Evolutionary conservation across 805 yeast species (phyloP).

Genomic region (Barnettozyma siamensis): DNA sequence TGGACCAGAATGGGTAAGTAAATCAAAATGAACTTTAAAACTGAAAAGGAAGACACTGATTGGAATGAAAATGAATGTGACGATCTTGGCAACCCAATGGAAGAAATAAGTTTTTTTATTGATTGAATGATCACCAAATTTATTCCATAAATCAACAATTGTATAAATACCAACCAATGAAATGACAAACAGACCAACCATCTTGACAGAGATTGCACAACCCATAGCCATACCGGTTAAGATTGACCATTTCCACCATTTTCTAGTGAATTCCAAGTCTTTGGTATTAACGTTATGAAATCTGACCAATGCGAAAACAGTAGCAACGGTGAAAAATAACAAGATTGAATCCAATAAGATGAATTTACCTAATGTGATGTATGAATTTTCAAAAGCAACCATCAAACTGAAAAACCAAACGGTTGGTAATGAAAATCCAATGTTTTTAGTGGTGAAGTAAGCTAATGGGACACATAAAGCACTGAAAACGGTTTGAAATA

Average conservation of each 20-base stretch:
- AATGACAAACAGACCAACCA: slow-evolving; percentile 94
- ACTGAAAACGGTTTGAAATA: slow-evolving; percentile 80
- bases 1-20: slow-evolving; percentile 70
- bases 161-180: slow-evolving; percentile 87
- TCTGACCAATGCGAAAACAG: slow-evolving; percentile 66
- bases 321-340: slow-evolving; percentile 80
- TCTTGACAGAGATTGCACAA: slow-evolving; percentile 86
- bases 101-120: slow-evolving; percentile 42
- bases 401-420: slow-evolving; percentile 75
- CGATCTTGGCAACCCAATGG: slow-evolving; percentile 64
- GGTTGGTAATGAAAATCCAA: slow-evolving; percentile 66
- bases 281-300: slow-evolving; percentile 50
- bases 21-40: slow-evolving; percentile 71
- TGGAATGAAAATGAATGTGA: slow-evolving; percentile 64
- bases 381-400: slow-evolving; percentile 78
- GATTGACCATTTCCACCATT: slow-evolving; percentile 93
- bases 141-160: slow-evolving; percentile 78
- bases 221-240: slow-evolving; percentile 85
- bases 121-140: slow-evolving; percentile 63
- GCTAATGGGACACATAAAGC: slow-evolving; percentile 83
- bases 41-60: slow-evolving; percentile 52
- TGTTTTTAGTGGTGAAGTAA: slow-evolving; percentile 70
- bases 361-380: slow-evolving; percentile 80
- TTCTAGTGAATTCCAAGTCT: slow-evolving; percentile 50
- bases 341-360: slow-evolving; percentile 90